Base-by-base conservation (phyloP, 306 rosid genomes). In the Prunus padus region DNA sequence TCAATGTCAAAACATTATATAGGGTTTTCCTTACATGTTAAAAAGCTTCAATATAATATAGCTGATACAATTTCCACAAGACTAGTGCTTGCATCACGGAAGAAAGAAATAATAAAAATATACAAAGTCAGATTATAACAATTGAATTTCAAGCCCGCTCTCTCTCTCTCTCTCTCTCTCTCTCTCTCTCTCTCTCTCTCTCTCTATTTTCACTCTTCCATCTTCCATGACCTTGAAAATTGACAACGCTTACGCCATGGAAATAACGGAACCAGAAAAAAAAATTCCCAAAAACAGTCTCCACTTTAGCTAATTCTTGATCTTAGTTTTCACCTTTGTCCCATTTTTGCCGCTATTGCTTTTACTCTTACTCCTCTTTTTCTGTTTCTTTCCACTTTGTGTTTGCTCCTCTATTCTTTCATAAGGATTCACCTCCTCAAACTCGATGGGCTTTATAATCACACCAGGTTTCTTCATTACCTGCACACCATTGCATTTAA, bases 381-480 rank as follows among this genome's bases (percentile, higher is more conserved):
- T 80, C 37, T 76, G 84, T 67, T 89, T 90, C 77, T 65, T 86
- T 75, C 80, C 91, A n/a, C 72, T 68, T n/a, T 63, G 63, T 54
- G 44, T 87, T 44, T 49, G 78, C 52, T 76, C 86, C 77, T 77
- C 89, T 2, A 28, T 23, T 40, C 82, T 87, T 67, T 80, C 91
- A 54, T 84, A 86, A 75, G 90, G 88, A 77, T 95, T 82, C 76
- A 91, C 93, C 74, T 93, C 97, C 84, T 82, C 80, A 67, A 70
- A 87, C 84, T 81, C 87, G 13, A 95, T 71, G 13, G 99, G 97
- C 67, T 83, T 89, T 76, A 92, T 95, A 47, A 90, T 88, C 68
- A 86, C 83, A 65, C 99, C 97, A 2, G 97, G 77, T 65, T 77
- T 95, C 90, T 92, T 95, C 80, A 90, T 77, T 73, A 95, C 97